Conservation (phyloP, 345 rosid species). For the Salix koriyanagi region DNA sequence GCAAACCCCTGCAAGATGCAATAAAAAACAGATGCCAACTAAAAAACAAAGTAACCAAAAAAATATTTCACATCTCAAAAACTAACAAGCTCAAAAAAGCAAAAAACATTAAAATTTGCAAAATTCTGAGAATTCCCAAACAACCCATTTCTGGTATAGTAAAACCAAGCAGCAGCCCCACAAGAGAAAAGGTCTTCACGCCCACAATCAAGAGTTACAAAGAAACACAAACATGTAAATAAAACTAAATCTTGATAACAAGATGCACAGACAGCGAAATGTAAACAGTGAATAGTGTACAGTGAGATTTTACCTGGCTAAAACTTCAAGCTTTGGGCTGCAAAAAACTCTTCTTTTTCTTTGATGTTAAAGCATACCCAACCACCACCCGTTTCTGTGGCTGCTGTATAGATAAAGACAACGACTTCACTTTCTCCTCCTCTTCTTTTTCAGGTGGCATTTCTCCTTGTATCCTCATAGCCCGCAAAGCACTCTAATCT, state of each 20-base stretch:
- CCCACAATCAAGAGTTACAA: background rate
- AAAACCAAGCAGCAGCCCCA: background rate
- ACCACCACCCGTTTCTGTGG: conserved; percentile 49
- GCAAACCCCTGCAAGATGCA: background rate
- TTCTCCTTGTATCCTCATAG: conserved; percentile 53
- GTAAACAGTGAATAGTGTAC: background rate
- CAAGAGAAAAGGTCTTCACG: background rate
- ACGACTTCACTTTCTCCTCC: conserved; percentile 23
- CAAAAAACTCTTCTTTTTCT: conserved; percentile 90
- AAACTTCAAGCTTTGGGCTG: conserved; percentile 76
- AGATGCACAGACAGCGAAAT: background rate
- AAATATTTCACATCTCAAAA: background rate
- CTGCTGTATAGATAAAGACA: conserved; percentile 15
- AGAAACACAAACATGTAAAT: background rate
- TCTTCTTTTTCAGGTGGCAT: conserved; percentile 14
- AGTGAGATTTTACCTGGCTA: conserved; percentile 49
- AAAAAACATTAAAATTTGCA: background rate
- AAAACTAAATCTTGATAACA: background rate
- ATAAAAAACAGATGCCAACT: background rate
- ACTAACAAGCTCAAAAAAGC: background rate
- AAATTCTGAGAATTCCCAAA: conserved; percentile 6
- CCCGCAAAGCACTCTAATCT: conserved; percentile 13
- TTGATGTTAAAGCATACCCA: conserved; percentile 83
- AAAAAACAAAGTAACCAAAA: background rate
- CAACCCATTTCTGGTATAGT: conserved; percentile 13